A percentile compares a stretch with the other conserved stretches of the same genome.
Conservation (phyloP, 805 yeast genomes). For the Priceomyces carsonii region DNA sequence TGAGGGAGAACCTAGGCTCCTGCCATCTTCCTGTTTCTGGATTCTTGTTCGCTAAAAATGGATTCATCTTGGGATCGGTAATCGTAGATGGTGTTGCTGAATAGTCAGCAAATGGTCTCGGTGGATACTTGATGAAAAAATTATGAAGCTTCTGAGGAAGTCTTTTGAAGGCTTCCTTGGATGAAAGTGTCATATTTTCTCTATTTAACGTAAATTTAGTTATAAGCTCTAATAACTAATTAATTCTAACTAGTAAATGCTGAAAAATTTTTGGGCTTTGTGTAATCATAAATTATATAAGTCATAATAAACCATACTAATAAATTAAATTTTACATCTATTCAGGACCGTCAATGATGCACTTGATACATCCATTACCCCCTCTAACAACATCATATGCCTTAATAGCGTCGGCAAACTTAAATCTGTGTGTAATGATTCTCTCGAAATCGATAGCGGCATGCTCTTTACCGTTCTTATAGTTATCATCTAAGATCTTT, state of each 20-base stretch:
- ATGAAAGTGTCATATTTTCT: slow-evolving; percentile 25
- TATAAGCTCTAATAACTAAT: too few species aligned
- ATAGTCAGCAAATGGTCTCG: slow-evolving; percentile 72
- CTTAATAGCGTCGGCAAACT: slow-evolving; percentile 68
- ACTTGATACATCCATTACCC: slow-evolving; percentile 73
- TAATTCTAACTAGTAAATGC: too few species aligned
- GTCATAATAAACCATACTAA: too few species aligned
- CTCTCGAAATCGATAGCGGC: slow-evolving; percentile 58
- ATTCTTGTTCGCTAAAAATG: slow-evolving; percentile 82
- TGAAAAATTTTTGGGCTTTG: slow-evolving; percentile 3
- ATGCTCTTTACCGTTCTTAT: slow-evolving; percentile 40
- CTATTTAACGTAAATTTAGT: too few species aligned
- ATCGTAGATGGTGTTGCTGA: slow-evolving; percentile 64
- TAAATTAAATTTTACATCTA: slow-evolving; percentile 12
- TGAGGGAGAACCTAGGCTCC: slow-evolving; percentile 72
- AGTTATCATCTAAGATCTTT: slow-evolving; percentile 59
- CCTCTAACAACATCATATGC: slow-evolving; percentile 73
- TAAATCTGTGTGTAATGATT: slow-evolving; percentile 72
- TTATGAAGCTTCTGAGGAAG: slow-evolving; percentile 70
- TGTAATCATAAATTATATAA: slow-evolving; percentile 1
- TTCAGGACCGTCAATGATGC: slow-evolving; percentile 79
- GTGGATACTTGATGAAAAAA: slow-evolving; percentile 84
- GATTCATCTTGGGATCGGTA: slow-evolving; percentile 73
- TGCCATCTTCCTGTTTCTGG: slow-evolving; percentile 79
- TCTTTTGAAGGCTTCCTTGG: slow-evolving; percentile 51